phyloP scores from a whole-genome alignment of 1,284 basidiomycete genomes.

The Trametes versicolor region DNA sequence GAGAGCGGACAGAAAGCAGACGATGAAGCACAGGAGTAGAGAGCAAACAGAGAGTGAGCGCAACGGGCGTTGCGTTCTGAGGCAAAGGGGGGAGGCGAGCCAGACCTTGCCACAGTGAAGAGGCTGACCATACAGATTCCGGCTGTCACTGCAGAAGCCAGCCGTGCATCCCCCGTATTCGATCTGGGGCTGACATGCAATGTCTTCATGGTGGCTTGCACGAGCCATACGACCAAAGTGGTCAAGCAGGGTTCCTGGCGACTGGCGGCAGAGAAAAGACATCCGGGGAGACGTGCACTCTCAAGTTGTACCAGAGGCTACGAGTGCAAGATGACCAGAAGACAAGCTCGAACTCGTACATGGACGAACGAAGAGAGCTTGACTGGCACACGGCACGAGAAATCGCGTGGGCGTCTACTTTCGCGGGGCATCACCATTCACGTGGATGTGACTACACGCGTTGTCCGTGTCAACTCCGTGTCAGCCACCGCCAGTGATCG shows the following conservation, averaged over 20 bases:
- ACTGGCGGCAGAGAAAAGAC: no score
- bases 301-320: no score
- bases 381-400: no score
- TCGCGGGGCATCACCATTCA: background rate
- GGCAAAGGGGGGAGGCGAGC: background rate
- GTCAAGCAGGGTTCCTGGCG: no score
- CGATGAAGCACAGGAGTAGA: background rate
- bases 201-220: no score
- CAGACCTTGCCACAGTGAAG: background rate
- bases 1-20: background rate
- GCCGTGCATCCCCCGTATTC: background rate
- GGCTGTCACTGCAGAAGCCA: no score
- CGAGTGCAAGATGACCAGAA: background rate
- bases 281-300: no score
- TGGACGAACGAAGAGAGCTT: no score
- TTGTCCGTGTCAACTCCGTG: no score
- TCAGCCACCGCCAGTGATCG: background rate
- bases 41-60: background rate
- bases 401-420: no score
- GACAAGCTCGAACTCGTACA: background rate
- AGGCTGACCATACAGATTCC: background rate
- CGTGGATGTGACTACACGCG: slow-evolving; percentile 22
- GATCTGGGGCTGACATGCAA: no score
- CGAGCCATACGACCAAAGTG: no score
- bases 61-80: background rate